Conservation (phyloP, 2,329 filamentous ascomycete species). For the Parastagonospora avenae region DNA sequence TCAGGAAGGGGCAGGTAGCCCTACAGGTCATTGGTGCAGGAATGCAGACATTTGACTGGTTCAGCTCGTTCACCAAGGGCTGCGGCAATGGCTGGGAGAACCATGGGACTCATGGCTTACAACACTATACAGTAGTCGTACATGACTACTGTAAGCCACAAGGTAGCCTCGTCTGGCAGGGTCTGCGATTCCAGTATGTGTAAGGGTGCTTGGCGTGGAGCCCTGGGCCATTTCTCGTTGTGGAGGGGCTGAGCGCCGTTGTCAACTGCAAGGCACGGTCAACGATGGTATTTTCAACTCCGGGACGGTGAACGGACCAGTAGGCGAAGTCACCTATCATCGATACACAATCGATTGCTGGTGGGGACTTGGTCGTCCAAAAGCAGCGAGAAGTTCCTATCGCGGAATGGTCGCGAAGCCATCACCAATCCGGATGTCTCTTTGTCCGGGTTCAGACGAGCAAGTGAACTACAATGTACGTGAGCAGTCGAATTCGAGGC, state of each 20-base stretch:
- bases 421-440: constrained; percentile 45
- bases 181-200: constrained; percentile 13
- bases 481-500: constrained; percentile 42
- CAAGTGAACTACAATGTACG: constrained; percentile 38
- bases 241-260: constrained; percentile 36
- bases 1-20: constrained; percentile 19
- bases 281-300: constrained; percentile 31
- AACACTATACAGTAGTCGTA: constrained; percentile 21
- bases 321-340: constrained; percentile 25
- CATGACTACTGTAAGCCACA: constrained; percentile 34
- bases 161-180: constrained; percentile 24
- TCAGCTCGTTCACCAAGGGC: constrained; percentile 26
- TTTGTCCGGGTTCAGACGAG: constrained; percentile 49
- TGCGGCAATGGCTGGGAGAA: constrained; percentile 26
- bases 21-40: constrained; percentile 32
- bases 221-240: constrained; percentile 21
- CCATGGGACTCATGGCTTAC: constrained; percentile 26
- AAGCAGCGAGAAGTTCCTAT: constrained; percentile 41
- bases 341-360: constrained; percentile 24
- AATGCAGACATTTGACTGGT: constrained; percentile 29
- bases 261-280: constrained; percentile 35
- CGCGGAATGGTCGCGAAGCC: constrained; percentile 39
- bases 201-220: constrained; percentile 28
- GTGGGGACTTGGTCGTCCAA: constrained; percentile 29
- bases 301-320: constrained; percentile 29